Evolutionary conservation across 257 asterid species (phyloP).

Genomic region (Solanum paucissectum): DNA sequence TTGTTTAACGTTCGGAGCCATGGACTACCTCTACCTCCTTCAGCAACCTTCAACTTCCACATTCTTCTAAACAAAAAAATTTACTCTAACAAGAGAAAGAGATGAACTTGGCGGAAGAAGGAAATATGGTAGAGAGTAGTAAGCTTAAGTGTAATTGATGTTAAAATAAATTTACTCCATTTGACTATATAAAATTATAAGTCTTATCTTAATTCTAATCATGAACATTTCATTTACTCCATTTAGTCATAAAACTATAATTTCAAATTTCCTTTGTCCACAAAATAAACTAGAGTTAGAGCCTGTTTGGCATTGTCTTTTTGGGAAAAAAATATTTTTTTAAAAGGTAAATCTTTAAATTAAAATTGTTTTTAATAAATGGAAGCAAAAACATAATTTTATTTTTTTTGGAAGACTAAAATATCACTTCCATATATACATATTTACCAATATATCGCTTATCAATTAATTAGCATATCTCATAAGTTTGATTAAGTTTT

Average conservation of each 20-base stretch:
- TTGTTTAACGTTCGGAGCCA: conserved; percentile 72
- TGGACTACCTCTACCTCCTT: conserved; percentile 70
- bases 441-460: no score
- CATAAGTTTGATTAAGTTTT: no score
- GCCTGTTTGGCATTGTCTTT: no score
- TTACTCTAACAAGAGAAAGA: background rate
- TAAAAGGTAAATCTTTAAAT: no score
- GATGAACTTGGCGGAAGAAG: background rate
- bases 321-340: no score
- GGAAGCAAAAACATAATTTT: no score
- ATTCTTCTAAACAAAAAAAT: conserved; percentile 13
- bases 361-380: no score
- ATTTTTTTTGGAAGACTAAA: no score
- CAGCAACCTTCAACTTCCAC: conserved; percentile 86
- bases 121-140: background rate
- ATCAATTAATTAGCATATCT: no score
- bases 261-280: background rate
- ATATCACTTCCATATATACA: no score
- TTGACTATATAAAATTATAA: background rate
- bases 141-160: no score
- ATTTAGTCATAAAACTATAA: background rate
- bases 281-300: no score
- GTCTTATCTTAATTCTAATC: background rate
- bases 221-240: background rate
- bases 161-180: background rate